Percentiles rank a stretch among this genome's conserved stretches.
Conservation (phyloP, 139 green algal genomes). For the Astrephomene gubernaculifera region DNA sequence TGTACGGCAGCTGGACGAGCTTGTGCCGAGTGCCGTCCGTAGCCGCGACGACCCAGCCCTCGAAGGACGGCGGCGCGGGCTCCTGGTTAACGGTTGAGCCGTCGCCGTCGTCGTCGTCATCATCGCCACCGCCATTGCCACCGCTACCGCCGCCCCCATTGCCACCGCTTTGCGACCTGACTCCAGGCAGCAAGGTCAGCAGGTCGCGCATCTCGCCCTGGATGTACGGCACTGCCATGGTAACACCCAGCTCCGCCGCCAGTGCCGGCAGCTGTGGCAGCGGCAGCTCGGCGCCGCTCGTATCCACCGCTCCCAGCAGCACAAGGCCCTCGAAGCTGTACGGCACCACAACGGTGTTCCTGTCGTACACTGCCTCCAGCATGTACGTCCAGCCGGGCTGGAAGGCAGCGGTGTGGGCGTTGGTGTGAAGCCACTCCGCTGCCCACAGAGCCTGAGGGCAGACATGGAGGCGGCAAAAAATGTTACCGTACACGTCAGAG, state of each 20-base stretch:
- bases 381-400: conserved; percentile 54
- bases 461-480: no score
- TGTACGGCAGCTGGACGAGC: conserved; percentile 28
- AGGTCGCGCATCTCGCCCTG: neutral
- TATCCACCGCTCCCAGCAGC: conserved; percentile 35
- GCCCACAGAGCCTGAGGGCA: conserved; percentile 42
- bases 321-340: conserved; percentile 51
- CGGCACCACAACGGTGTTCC: conserved; percentile 40
- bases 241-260: conserved; percentile 25
- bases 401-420: conserved; percentile 1
- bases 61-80: conserved; percentile 2
- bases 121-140: no score
- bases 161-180: no score
- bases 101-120: neutral
- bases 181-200: neutral
- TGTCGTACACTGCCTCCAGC: conserved; percentile 45
- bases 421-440: conserved; percentile 1
- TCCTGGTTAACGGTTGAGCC: no score
- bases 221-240: conserved; percentile 29
- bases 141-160: no score
- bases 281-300: conserved; percentile 26
- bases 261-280: neutral
- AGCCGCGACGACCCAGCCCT: conserved; percentile 42
- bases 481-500: no score
- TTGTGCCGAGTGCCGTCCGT: neutral